Evolutionary conservation across 106 monocot species (phyloP).

Genomic region (Dactylorhiza incarnata): DNA sequence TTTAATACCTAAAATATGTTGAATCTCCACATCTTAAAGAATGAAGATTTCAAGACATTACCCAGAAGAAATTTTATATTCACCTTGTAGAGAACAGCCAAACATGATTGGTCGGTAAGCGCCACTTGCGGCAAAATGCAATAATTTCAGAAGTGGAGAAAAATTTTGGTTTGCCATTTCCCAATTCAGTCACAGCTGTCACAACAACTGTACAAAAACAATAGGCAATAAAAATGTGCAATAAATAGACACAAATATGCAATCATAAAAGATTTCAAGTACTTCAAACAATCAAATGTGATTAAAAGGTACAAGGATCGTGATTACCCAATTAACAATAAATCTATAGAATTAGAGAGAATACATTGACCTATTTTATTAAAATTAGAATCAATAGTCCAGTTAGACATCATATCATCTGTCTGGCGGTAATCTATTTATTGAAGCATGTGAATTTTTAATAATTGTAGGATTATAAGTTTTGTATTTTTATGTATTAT

Average conservation of each 20-base stretch:
- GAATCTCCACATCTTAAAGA: neutral
- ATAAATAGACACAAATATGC: neutral
- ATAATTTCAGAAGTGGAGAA: conserved; percentile 88
- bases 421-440: too few relatives aligned
- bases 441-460: too few relatives aligned
- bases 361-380: neutral
- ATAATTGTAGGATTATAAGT: too few relatives aligned
- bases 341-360: neutral
- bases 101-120: conserved; percentile 90
- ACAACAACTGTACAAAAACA: conserved; percentile 64
- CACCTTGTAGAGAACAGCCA: conserved; percentile 98
- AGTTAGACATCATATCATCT: too few relatives aligned
- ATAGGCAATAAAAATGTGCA: neutral
- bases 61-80: neutral
- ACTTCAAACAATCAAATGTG: neutral
- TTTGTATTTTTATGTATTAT: too few relatives aligned
- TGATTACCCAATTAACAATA: neutral
- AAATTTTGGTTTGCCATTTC: conserved; percentile 86
- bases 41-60: neutral
- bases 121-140: conserved; percentile 94
- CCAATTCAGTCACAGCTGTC: conserved; percentile 93
- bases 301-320: neutral
- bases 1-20: neutral
- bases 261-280: conserved; percentile 3
- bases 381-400: neutral